Evolutionary conservation across 352 stramenopile genomes (phyloP).

Genomic region (Elongisporangium anandrum): DNA sequence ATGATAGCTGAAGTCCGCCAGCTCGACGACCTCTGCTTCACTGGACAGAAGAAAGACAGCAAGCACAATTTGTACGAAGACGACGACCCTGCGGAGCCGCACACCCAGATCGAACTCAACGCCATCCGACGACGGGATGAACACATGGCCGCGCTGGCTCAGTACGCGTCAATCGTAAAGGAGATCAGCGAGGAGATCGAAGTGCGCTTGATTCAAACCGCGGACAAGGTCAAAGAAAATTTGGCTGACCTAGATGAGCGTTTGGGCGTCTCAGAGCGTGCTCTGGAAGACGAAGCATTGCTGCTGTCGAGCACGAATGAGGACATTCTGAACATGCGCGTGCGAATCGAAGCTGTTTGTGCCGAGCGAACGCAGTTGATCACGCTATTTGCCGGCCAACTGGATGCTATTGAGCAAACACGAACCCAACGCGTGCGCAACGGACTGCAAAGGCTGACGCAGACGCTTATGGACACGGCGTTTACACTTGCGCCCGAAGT

Average conservation of each 20-base stretch:
- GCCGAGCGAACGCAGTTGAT: constrained; percentile 36
- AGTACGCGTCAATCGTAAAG: constrained; percentile 48
- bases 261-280: constrained; percentile 13
- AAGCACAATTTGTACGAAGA: constrained; percentile 3
- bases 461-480: constrained; percentile 56
- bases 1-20: constrained; percentile 49
- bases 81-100: constrained; percentile 1
- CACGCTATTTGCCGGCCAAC: constrained; percentile 26
- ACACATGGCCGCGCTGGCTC: constrained; percentile 46
- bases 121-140: constrained; percentile 42
- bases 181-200: constrained; percentile 63
- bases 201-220: constrained; percentile 37
- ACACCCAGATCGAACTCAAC: constrained; percentile 55
- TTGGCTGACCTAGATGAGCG: constrained; percentile 30
- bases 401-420: constrained; percentile 53
- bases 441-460: constrained; percentile 39
- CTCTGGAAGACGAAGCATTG: constrained; percentile 23
- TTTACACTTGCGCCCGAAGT: constrained; percentile 60
- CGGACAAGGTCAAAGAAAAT: constrained; percentile 55
- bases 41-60: constrained; percentile 7
- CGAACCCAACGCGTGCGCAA: constrained; percentile 36
- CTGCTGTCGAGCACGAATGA: constrained; percentile 37
- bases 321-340: constrained; percentile 36
- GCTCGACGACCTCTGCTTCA: constrained; percentile 39
- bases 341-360: constrained; percentile 32